phyloP scores from a whole-genome alignment of 352 stramenopile genomes.

The Globisporangium solare region DNA sequence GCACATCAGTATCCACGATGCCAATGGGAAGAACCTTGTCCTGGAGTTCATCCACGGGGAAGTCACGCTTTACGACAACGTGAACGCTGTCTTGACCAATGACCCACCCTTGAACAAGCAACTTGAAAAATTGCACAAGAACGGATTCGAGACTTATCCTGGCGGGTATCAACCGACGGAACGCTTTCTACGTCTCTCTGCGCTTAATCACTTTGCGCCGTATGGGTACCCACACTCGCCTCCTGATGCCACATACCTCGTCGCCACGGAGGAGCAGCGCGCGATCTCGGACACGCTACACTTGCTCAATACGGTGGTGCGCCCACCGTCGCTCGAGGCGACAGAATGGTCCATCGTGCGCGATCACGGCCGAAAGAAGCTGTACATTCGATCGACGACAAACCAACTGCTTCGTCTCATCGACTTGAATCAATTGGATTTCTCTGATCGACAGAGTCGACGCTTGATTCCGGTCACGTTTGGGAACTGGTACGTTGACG shows the following conservation, averaged over 20 bases:
- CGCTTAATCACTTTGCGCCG: constrained; percentile 46
- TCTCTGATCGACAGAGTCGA: constrained; percentile 30
- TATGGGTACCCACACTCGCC: constrained; percentile 31
- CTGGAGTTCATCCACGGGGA: constrained; percentile 65
- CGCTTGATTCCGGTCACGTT: constrained; percentile 53
- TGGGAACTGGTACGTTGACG: constrained; percentile 61
- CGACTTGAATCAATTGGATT: constrained; percentile 57
- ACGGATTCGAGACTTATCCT: constrained; percentile 25
- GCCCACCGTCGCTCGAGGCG: constrained; percentile 32
- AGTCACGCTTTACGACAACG: constrained; percentile 54
- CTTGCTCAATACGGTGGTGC: constrained; percentile 62
- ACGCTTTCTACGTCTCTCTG: constrained; percentile 60
- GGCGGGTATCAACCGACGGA: constrained; percentile 51
- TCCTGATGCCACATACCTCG: constrained; percentile 36
- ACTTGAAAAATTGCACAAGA: constrained; percentile 24
- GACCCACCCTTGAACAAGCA: constrained; percentile 53
- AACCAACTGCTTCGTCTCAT: constrained; percentile 66
- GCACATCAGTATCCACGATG: constrained; percentile 64
- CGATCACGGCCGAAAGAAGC: constrained; percentile 49
- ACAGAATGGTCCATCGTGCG: constrained; percentile 73
- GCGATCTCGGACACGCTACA: constrained; percentile 52
- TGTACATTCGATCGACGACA: constrained; percentile 69
- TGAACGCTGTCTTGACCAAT: constrained; percentile 66
- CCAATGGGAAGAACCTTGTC: constrained; percentile 53
- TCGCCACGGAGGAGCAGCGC: constrained; percentile 49